A percentile compares a stretch with the other conserved stretches of the same genome.
These are phyloP conservation scores for Colletotrichum falcatum DNA, from an alignment of 2,329 filamentous ascomycete species.

Conservation along the genomic window DNA sequence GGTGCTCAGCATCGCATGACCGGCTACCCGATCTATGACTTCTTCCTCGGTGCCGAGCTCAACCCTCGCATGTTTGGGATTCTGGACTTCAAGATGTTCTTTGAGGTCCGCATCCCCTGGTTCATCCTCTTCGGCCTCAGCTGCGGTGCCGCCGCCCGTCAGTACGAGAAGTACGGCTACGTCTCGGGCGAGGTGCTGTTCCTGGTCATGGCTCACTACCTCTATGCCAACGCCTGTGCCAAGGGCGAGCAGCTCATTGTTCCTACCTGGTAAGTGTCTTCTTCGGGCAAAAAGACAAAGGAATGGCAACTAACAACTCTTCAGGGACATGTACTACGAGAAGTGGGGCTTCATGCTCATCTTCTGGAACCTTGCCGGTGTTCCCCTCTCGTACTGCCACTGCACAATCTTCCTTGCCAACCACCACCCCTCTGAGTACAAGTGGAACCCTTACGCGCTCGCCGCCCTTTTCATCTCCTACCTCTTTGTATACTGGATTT, in stretches of 20 bases:
- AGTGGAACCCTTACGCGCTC: slow-evolving; percentile 78
- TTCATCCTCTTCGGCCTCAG: slow-evolving; percentile 87
- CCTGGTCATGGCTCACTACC: slow-evolving; percentile 87
- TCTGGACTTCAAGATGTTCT: slow-evolving; percentile 97
- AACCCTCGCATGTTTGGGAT: slow-evolving; percentile 85
- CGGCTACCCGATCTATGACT: slow-evolving; percentile 85
- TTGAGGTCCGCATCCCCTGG: slow-evolving; percentile 92
- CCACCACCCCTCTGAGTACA: slow-evolving; percentile 81
- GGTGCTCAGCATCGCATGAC: slow-evolving; percentile 95
- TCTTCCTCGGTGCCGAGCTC: slow-evolving; percentile 92
- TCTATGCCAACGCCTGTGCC: slow-evolving; percentile 91
- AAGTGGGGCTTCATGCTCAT: slow-evolving; percentile 98
- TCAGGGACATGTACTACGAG: slow-evolving; percentile 93
- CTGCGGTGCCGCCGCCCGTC: slow-evolving; percentile 80
- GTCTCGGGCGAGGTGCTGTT: slow-evolving; percentile 88
- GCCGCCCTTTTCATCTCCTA: slow-evolving; percentile 76
- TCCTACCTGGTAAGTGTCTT: slow-evolving; percentile 73
- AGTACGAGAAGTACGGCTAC: slow-evolving; percentile 88
- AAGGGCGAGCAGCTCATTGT: slow-evolving; percentile 94
- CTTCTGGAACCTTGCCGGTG: slow-evolving; percentile 96
- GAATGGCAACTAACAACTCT: neutral
- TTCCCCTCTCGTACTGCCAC: slow-evolving; percentile 92
- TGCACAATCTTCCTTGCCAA: slow-evolving; percentile 91
- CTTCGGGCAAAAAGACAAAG: neutral
- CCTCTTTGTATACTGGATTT: slow-evolving; percentile 88